Conservation (phyloP, 805 yeast species). For the Hanseniaspora nectarophila region DNA sequence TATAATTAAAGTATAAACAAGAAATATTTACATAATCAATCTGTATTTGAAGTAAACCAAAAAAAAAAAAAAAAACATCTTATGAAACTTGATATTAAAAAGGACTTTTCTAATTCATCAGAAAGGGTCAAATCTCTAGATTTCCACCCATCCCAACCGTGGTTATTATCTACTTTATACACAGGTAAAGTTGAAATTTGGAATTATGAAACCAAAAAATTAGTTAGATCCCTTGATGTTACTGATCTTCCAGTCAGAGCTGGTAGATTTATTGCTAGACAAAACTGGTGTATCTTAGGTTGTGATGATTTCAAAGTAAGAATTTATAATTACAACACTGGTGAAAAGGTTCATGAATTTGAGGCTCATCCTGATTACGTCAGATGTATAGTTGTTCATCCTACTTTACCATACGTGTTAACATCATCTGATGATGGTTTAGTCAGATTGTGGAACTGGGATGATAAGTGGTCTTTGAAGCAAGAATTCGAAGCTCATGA, state of each 20-base stretch:
- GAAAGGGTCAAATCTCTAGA: slow-evolving; percentile 97
- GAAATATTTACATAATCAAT: no score
- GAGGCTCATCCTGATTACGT: slow-evolving; percentile 98
- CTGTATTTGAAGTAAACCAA: slow-evolving; percentile 1
- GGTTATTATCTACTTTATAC: slow-evolving; percentile 85
- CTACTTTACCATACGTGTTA: slow-evolving; percentile 76
- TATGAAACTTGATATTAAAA: slow-evolving; percentile 43
- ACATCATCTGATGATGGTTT: slow-evolving; percentile 88
- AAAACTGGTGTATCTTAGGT: slow-evolving; percentile 94
- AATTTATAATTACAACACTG: slow-evolving; percentile 88
- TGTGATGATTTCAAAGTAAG: slow-evolving; percentile 91
- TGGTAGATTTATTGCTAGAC: slow-evolving; percentile 87
- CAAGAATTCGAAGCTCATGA: slow-evolving; percentile 91
- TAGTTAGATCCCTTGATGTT: slow-evolving; percentile 83
- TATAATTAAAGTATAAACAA: background rate
- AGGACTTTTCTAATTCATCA: slow-evolving; percentile 78
- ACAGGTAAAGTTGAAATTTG: slow-evolving; percentile 78
- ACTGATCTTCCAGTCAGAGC: slow-evolving; percentile 95
- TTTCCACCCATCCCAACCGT: slow-evolving; percentile 95
- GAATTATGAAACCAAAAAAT: slow-evolving; percentile 73
- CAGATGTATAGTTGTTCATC: slow-evolving; percentile 87
- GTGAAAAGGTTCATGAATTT: slow-evolving; percentile 85
- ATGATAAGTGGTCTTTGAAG: slow-evolving; percentile 76
- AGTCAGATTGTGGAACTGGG: slow-evolving; percentile 96
- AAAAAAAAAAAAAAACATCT: background rate